Conservation (phyloP, 2,329 filamentous ascomycete species). For the Periconia macrospinosa region DNA sequence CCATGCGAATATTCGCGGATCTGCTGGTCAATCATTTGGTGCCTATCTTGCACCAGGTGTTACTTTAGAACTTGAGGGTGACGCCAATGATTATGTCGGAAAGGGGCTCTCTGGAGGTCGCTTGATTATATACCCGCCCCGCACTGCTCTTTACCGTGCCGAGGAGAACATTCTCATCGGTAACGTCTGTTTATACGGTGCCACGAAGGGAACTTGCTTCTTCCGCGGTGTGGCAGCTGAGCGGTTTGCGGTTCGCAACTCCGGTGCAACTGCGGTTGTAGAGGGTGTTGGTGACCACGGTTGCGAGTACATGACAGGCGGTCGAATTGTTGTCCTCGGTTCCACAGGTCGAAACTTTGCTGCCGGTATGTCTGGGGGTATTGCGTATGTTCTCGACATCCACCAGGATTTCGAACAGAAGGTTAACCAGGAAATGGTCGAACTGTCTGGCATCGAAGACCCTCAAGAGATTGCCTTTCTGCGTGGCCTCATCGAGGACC, state of each 20-base stretch:
- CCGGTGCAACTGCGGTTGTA: constrained; percentile 91
- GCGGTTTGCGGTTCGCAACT: constrained; percentile 95
- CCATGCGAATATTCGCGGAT: constrained; percentile 94
- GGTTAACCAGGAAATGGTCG: constrained; percentile 97
- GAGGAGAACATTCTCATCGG: constrained; percentile 95
- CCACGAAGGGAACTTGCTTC: constrained; percentile 87
- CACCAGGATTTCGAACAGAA: constrained; percentile 87
- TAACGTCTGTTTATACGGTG: constrained; percentile 94
- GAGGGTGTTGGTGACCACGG: constrained; percentile 96
- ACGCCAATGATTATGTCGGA: constrained; percentile 94
- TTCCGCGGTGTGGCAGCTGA: constrained; percentile 97
- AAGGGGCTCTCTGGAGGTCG: constrained; percentile 94
- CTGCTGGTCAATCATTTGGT: constrained; percentile 94
- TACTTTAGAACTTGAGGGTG: constrained; percentile 92
- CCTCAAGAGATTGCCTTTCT: constrained; percentile 87
- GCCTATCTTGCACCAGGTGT: constrained; percentile 92
- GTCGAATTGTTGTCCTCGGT: constrained; percentile 83
- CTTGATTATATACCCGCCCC: constrained; percentile 89
- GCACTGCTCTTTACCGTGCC: constrained; percentile 87
- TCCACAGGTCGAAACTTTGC: constrained; percentile 95
- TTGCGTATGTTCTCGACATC: constrained; percentile 90
- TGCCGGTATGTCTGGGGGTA: constrained; percentile 97
- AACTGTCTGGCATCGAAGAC: constrained; percentile 81
- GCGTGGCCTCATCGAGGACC: constrained; percentile 89
- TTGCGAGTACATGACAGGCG: constrained; percentile 99